Percentiles rank a stretch among this genome's conserved stretches.
Evolutionary conservation across 306 rosid species (phyloP).

Genomic region (Castanea sativa): DNA sequence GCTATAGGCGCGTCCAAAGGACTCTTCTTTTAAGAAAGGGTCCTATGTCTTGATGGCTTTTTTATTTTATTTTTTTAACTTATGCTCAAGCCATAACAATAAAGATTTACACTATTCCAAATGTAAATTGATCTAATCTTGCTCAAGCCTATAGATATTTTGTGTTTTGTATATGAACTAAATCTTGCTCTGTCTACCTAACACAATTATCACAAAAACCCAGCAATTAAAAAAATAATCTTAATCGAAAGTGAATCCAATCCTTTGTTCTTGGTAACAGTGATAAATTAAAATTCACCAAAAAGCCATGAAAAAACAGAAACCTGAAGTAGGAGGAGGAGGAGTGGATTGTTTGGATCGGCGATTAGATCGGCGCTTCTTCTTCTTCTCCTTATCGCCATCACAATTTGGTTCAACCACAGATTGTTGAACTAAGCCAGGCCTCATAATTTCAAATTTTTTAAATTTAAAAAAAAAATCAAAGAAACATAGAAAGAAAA

Average conservation of each 20-base stretch:
- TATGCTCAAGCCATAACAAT: too few relatives aligned
- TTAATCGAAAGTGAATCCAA: neutral
- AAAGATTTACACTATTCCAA: too few relatives aligned
- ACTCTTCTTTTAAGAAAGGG: too few relatives aligned
- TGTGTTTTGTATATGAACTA: neutral
- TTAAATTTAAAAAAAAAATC: neutral
- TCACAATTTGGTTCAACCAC: conserved; percentile 42
- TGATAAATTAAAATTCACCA: neutral
- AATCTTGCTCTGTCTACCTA: neutral
- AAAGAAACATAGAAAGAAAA: neutral
- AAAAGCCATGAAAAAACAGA: neutral
- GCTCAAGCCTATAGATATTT: neutral
- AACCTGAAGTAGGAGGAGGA: conserved; percentile 35
- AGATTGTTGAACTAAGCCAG: conserved; percentile 40
- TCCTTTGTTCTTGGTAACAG: too few relatives aligned
- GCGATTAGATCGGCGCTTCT: conserved; percentile 72
- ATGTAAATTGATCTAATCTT: too few relatives aligned
- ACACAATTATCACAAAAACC: neutral
- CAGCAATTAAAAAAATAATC: neutral
- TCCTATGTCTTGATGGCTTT: too few relatives aligned
- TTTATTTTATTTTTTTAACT: too few relatives aligned
- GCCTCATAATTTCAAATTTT: conserved; percentile 35
- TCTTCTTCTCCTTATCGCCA: conserved; percentile 84
- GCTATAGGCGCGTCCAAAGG: too few relatives aligned
- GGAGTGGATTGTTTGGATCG: conserved; percentile 53